Conservation (phyloP, 257 asterid species). For the Ophiorrhiza pumila region DNA sequence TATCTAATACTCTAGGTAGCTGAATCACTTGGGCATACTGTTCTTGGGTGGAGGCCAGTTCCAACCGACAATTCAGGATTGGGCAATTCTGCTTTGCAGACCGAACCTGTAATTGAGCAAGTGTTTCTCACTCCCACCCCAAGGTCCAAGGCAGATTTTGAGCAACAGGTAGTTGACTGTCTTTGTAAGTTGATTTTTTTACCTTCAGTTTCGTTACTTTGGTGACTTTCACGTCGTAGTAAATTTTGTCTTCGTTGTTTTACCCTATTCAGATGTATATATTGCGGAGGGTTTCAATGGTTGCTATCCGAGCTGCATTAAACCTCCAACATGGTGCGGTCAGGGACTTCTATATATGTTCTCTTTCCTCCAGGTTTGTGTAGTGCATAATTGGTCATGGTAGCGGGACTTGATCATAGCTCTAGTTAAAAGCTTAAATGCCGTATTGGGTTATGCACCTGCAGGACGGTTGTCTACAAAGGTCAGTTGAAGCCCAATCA, state of each 20-base stretch:
- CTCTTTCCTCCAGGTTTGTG: constrained; percentile 90
- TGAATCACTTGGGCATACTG: constrained; percentile 94
- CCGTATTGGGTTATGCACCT: constrained; percentile 15
- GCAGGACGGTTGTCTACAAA: constrained; percentile 95
- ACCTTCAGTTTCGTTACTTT: background rate
- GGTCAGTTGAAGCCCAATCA: constrained; percentile 97
- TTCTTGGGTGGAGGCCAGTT: constrained; percentile 93
- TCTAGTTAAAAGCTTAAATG: constrained; percentile 10
- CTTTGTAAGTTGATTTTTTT: background rate
- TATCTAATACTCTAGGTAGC: constrained; percentile 58
- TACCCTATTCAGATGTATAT: constrained; percentile 71
- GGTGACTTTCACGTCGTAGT: background rate
- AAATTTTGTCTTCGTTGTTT: constrained; percentile 6
- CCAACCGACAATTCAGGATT: constrained; percentile 93
- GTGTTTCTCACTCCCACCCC: constrained; percentile 88
- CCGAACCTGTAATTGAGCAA: constrained; percentile 95
- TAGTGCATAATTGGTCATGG: background rate
- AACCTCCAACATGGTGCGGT: constrained; percentile 91
- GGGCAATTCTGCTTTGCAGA: constrained; percentile 92
- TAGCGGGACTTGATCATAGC: background rate
- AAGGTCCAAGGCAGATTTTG: constrained; percentile 75
- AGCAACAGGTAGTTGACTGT: constrained; percentile 69
- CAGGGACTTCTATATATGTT: constrained; percentile 88
- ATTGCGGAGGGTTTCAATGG: constrained; percentile 95
- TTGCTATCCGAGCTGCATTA: constrained; percentile 94